Conservation (phyloP, 75 land plant species). For the Cupressus sempervirens region DNA sequence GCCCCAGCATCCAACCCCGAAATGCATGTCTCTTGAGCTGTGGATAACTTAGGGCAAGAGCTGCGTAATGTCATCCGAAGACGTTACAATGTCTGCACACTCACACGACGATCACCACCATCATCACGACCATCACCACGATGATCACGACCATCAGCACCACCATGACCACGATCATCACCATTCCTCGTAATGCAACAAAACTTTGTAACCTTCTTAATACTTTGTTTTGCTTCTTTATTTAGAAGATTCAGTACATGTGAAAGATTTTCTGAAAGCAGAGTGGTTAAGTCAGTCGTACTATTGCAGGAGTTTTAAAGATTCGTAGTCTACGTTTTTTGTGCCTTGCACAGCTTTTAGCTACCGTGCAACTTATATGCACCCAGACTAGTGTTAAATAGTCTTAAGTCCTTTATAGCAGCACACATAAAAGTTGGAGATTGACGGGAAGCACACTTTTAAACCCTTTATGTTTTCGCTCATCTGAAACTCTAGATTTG, state of each 20-base stretch:
- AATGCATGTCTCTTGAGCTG: neutral
- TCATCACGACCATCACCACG: constrained; percentile 29
- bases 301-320: neutral
- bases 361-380: too few species aligned
- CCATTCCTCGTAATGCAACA: neutral
- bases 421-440: too few species aligned
- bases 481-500: too few species aligned
- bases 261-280: neutral
- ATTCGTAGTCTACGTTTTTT: neutral
- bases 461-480: too few species aligned
- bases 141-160: constrained; percentile 35
- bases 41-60: neutral
- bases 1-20: neutral
- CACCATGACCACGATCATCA: constrained; percentile 28
- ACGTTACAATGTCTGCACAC: constrained; percentile 17
- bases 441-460: too few species aligned
- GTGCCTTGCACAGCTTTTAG: neutral
- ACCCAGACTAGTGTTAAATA: too few species aligned
- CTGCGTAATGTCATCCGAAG: constrained; percentile 44
- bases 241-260: neutral
- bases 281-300: neutral
- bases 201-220: neutral
- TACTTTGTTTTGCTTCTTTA: neutral
- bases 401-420: too few species aligned
- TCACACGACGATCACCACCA: constrained; percentile 24